These are phyloP conservation scores for Ustilaginoidea virens DNA, from an alignment of 2,329 filamentous ascomycete species.

Conservation along the genomic window DNA sequence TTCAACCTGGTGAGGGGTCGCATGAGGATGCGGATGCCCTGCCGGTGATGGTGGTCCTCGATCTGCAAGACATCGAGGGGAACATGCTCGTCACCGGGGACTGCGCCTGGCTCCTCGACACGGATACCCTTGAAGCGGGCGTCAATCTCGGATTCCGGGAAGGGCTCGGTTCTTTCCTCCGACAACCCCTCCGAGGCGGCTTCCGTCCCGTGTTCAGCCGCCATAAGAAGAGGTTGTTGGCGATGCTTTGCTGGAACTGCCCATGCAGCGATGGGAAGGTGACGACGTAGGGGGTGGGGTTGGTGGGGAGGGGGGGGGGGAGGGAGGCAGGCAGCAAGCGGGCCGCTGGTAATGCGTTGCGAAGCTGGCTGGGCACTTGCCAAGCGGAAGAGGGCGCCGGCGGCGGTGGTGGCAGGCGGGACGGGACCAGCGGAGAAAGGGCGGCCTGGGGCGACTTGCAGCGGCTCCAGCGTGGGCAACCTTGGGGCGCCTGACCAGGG, in stretches of 20 bases:
- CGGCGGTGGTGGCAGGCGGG: not conserved
- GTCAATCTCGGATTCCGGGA: constrained; percentile 40
- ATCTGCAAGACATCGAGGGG: constrained; percentile 37
- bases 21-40: constrained; percentile 42
- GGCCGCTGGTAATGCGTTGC: constrained; percentile 1
- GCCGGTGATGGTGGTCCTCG: constrained; percentile 35
- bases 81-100: constrained; percentile 26
- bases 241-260: constrained; percentile 3
- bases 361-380: too few species aligned
- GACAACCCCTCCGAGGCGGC: constrained; percentile 22
- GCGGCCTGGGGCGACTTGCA: too few species aligned
- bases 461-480: too few species aligned
- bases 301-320: too few species aligned
- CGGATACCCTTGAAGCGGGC: constrained; percentile 29
- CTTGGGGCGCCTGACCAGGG: too few species aligned
- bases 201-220: constrained; percentile 29
- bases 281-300: constrained; percentile 2
- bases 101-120: constrained; percentile 25
- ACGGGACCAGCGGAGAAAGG: constrained; percentile 2
- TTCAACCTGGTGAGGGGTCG: constrained; percentile 36
- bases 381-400: not conserved
- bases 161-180: constrained; percentile 42
- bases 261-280: constrained; percentile 2
- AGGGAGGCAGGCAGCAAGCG: constrained; percentile 4
- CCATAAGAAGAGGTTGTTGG: constrained; percentile 11